Percentiles rank a stretch among this genome's conserved stretches.
Conservation (phyloP, 345 rosid genomes). For the Eucalyptus paniculata region DNA sequence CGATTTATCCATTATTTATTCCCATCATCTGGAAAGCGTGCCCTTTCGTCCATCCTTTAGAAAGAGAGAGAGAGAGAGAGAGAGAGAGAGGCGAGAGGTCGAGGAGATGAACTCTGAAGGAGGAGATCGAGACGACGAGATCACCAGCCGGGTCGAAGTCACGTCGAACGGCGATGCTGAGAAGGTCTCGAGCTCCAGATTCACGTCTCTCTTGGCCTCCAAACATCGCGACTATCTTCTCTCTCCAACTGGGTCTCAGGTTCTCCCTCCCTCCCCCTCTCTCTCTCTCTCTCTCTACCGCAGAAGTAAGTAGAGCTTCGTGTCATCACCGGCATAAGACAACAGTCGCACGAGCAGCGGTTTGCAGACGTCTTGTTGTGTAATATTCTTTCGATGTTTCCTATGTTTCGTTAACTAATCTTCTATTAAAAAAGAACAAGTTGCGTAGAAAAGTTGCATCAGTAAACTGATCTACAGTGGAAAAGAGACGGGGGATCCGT, state of each 20-base stretch:
- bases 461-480: background rate
- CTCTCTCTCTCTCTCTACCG: background rate
- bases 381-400: background rate
- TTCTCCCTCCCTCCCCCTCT: background rate
- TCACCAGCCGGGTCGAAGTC: background rate
- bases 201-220: slow-evolving; percentile 26
- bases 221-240: slow-evolving; percentile 45
- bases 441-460: background rate
- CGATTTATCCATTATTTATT: background rate
- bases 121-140: background rate
- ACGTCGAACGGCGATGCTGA: background rate
- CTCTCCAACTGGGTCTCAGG: slow-evolving; percentile 24
- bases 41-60: background rate
- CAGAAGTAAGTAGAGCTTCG: background rate
- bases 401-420: background rate
- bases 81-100: background rate
- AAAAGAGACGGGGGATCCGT: background rate
- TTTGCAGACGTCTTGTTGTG: background rate
- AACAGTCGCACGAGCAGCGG: background rate
- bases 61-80: background rate
- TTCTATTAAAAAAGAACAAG: background rate
- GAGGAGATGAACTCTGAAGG: background rate
- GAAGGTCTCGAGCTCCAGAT: slow-evolving; percentile 4
- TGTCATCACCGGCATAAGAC: background rate
- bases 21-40: background rate